These are phyloP conservation scores for Tylopilus subfusipes DNA, from an alignment of 768 basidiomycete species.

Conservation along the genomic window DNA sequence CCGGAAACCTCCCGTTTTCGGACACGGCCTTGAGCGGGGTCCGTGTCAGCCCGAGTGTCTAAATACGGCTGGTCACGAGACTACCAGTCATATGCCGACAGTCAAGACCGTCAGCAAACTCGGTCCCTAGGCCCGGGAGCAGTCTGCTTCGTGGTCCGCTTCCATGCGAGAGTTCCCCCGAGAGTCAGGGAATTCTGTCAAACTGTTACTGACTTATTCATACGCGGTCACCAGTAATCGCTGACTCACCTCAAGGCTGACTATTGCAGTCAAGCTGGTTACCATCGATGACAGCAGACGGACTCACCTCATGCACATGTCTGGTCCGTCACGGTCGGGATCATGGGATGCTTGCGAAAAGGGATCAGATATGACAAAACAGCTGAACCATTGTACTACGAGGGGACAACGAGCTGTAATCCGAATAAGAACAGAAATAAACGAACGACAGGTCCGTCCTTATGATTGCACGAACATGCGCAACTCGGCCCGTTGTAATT, in stretches of 20 bases:
- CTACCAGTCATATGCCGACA: neutral
- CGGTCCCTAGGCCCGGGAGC: neutral
- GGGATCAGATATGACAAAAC: neutral
- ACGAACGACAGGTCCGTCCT: conserved; percentile 13
- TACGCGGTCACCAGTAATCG: neutral
- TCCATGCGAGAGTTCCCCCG: neutral
- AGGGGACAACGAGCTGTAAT: conserved; percentile 1
- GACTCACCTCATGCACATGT: conserved; percentile 11
- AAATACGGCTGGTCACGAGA: no score
- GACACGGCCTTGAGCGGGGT: no score
- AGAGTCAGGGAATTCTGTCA: neutral
- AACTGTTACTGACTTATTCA: neutral
- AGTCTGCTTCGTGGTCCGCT: neutral
- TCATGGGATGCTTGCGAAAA: neutral
- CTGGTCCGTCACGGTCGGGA: neutral
- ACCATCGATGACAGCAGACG: neutral
- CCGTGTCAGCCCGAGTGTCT: no score
- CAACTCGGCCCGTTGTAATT: conserved; percentile 12
- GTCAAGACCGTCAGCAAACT: neutral
- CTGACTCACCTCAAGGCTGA: conserved; percentile 13
- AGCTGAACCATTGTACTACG: conserved; percentile 8
- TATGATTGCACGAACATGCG: conserved; percentile 12
- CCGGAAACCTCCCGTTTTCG: no score
- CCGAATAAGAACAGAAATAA: conserved; percentile 7
- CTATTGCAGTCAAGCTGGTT: neutral